Evolutionary conservation across 495 filamentous ascomycete genomes (phyloP), one percentile per base, ranked within the genome.

Genomic region (Zalerion maritima): DNA sequence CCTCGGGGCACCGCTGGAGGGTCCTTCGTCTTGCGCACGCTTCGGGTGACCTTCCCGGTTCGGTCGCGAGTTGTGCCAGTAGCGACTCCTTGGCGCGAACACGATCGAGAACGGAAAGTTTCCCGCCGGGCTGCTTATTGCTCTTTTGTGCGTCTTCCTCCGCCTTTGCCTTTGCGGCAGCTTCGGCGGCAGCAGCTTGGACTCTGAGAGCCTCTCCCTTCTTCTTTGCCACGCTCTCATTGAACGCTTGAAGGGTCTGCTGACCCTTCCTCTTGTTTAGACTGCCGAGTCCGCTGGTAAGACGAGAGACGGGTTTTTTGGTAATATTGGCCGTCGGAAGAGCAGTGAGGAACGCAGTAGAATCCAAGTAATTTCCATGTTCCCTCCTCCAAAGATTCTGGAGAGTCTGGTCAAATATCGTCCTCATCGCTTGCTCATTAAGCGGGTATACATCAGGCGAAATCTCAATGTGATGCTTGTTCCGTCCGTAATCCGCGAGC

Each of bases 401-500:
- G 8, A 81, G 43, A 31, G 60, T 66, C 11, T 47, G 31, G 26
- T 58, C 53, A 42, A 78, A 79, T 18, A 50, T 38, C 20, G 43
- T 50, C 38, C 72, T 71, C 6, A 77, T 42, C 23, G 55, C 50
- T 24, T 66, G 51, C 52, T 78, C 69, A 24, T 69, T 58, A 15
- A 78, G 37, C 3, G 62, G 59, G 5, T 61, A 49, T n/a, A 42
- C 39, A 18, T 58, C 31, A 4, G 33, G 22, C 22, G 34, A 26
- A 21, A 55, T 47, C 32, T 65, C 58, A 28, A 65, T 43, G 55
- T 46, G 60, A 42, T 51, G 41, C 50, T 55, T 62, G 36, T 40
- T 50, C 39, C 49, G 58, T 27, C 74, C 72, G 36, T 73, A 76
- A 54, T 81, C 71, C 12, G 62, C 55, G 21, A 81, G 52, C 27